Conservation (phyloP, 495 filamentous ascomycete genomes). For the Podospora sp. region DNA sequence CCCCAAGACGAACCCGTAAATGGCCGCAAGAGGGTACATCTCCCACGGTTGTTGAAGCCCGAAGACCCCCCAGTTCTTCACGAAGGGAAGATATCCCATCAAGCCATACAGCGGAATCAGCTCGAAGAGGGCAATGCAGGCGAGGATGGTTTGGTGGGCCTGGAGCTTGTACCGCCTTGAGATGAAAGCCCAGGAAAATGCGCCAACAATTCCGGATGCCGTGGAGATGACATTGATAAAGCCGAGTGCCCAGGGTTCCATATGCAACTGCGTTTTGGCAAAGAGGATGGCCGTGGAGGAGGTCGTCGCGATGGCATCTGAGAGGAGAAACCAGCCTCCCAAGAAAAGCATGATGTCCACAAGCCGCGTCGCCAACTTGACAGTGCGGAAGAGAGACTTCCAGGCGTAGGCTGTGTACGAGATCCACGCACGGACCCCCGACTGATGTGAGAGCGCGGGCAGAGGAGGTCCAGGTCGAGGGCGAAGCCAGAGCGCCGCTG, state of each 20-base stretch:
- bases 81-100: slow-evolving; percentile 82
- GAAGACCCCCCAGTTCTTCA: slow-evolving; percentile 71
- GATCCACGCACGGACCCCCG: slow-evolving; percentile 42
- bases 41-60: slow-evolving; percentile 94
- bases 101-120: slow-evolving; percentile 91
- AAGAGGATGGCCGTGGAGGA: slow-evolving; percentile 94
- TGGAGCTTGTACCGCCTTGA: slow-evolving; percentile 64
- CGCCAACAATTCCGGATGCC: slow-evolving; percentile 77
- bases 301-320: slow-evolving; percentile 91
- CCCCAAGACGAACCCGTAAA: slow-evolving; percentile 93
- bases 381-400: slow-evolving; percentile 79
- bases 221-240: slow-evolving; percentile 93
- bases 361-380: slow-evolving; percentile 74
- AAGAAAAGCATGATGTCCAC: slow-evolving; percentile 89
- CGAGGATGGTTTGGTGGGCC: slow-evolving; percentile 85
- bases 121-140: slow-evolving; percentile 87
- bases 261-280: slow-evolving; percentile 88
- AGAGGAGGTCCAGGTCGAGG: slow-evolving; percentile 87
- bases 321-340: slow-evolving; percentile 89
- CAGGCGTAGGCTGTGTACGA: slow-evolving; percentile 79
- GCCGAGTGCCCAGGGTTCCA: slow-evolving; percentile 85
- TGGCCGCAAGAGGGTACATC: slow-evolving; percentile 88
- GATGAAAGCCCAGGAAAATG: slow-evolving; percentile 84
- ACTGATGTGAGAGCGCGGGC: slow-evolving; percentile 36
- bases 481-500: slow-evolving; percentile 86